Evolutionary conservation across 805 yeast genomes (phyloP).

Genomic region (Barnettozyma wickerhamii): DNA sequence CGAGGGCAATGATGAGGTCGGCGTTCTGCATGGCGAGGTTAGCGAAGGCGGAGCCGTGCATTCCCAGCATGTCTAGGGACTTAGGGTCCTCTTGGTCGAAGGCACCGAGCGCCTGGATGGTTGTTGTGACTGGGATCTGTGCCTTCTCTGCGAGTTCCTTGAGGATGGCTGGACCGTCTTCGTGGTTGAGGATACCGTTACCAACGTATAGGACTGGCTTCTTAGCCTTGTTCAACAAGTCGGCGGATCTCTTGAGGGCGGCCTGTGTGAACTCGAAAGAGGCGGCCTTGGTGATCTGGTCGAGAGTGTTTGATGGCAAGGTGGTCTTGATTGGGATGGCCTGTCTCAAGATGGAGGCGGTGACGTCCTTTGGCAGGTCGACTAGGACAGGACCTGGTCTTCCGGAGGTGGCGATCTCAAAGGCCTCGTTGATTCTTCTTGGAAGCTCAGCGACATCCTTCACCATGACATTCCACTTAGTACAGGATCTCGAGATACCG

Average conservation of each 20-base stretch:
- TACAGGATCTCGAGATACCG: slow-evolving; percentile 95
- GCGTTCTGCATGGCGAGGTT: slow-evolving; percentile 92
- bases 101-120: slow-evolving; percentile 90
- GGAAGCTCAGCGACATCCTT: slow-evolving; percentile 93
- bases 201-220: slow-evolving; percentile 90
- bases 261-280: slow-evolving; percentile 71
- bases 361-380: slow-evolving; percentile 96
- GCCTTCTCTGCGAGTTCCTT: slow-evolving; percentile 89
- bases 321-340: slow-evolving; percentile 81
- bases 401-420: slow-evolving; percentile 92
- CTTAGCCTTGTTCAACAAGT: slow-evolving; percentile 74
- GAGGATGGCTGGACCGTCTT: slow-evolving; percentile 73
- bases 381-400: slow-evolving; percentile 99
- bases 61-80: slow-evolving; percentile 93
- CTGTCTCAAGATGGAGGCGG: slow-evolving; percentile 81
- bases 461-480: slow-evolving; percentile 99
- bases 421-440: slow-evolving; percentile 93
- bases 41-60: slow-evolving; percentile 97
- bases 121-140: slow-evolving; percentile 92
- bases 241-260: slow-evolving; percentile 74
- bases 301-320: slow-evolving; percentile 66
- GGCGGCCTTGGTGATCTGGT: slow-evolving; percentile 63
- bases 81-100: slow-evolving; percentile 90
- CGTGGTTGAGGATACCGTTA: slow-evolving; percentile 78
- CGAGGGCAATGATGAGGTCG: slow-evolving; percentile 88